phyloP scores from a whole-genome alignment of 2,329 filamentous ascomycete species.

The Cadophora luteo-olivacea region DNA sequence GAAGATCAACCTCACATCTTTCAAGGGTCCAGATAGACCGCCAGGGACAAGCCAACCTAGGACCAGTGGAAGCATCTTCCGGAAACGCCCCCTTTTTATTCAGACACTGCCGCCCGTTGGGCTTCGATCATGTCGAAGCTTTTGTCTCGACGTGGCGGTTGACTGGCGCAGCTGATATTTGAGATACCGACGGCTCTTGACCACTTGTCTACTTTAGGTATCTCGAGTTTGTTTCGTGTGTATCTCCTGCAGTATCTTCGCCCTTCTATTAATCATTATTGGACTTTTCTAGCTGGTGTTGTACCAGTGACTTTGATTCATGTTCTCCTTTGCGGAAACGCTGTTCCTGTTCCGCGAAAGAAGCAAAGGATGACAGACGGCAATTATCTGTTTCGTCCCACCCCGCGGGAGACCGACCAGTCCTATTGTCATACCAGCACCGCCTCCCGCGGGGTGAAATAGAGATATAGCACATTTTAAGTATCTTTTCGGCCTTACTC shows the following conservation, averaged over 20 bases:
- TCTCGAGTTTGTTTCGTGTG: background rate
- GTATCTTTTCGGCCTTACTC: conserved; percentile 21
- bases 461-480: conserved; percentile 10
- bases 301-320: background rate
- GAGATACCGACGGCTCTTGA: background rate
- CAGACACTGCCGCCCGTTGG: conserved; percentile 8
- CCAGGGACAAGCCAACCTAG: conserved; percentile 6
- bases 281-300: background rate
- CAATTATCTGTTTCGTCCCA: background rate
- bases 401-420: conserved; percentile 11
- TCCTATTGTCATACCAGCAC: conserved; percentile 11
- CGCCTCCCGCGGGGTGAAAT: conserved; percentile 18
- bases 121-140: conserved; percentile 9
- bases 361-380: conserved; percentile 3
- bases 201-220: background rate
- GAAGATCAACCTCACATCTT: conserved; percentile 12
- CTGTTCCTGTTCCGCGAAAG: conserved; percentile 14
- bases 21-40: conserved; percentile 15
- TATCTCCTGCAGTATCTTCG: conserved; percentile 5
- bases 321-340: background rate
- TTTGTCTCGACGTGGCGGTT: background rate
- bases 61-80: conserved; percentile 13
- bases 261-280: background rate
- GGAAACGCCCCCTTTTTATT: conserved; percentile 6
- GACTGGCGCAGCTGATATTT: background rate